These are phyloP conservation scores for Podaxis pistillaris DNA, from an alignment of 768 basidiomycete genomes.

Conservation along the genomic window DNA sequence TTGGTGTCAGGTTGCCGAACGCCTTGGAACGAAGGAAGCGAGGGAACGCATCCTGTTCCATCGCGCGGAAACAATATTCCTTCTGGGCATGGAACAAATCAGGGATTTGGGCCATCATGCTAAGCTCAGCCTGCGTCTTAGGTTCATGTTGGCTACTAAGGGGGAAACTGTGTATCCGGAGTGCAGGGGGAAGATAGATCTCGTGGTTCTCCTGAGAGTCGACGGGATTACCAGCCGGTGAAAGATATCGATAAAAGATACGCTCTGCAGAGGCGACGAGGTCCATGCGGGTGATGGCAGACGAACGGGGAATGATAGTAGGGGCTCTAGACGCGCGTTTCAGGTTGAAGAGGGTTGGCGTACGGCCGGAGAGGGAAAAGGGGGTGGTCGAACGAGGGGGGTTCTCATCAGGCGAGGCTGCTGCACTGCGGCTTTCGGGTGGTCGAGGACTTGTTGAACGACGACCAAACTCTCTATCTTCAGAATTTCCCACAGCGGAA, in stretches of 20 bases:
- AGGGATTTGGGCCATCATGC: conserved; percentile 84
- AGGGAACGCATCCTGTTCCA: conserved; percentile 94
- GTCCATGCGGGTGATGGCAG: conserved; percentile 87
- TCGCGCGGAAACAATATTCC: conserved; percentile 93
- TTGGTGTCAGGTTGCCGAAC: conserved; percentile 95
- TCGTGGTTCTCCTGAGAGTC: conserved; percentile 91
- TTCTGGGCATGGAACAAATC: conserved; percentile 98
- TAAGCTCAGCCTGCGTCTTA: conserved; percentile 62
- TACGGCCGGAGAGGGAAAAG: conserved; percentile 73
- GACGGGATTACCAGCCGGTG: conserved; percentile 71
- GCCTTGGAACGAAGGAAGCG: conserved; percentile 95
- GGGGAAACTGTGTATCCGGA: conserved; percentile 91
- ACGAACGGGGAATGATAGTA: conserved; percentile 88
- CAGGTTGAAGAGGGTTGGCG: conserved; percentile 72
- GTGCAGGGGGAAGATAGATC: conserved; percentile 92
- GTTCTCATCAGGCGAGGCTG: conserved; percentile 46
- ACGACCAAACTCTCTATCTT: conserved; percentile 44
- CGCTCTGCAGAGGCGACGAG: conserved; percentile 93
- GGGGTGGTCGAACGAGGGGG: conserved; percentile 71
- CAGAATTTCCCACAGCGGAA: conserved; percentile 39
- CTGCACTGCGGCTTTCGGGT: conserved; percentile 42
- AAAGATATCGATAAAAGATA: conserved; percentile 93
- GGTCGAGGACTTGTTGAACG: conserved; percentile 62
- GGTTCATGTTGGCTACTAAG: conserved; percentile 74
- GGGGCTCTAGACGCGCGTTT: conserved; percentile 86